These are phyloP conservation scores for Cordyceps tenuipes DNA, from an alignment of 2,329 filamentous ascomycete species.

Conservation along the genomic window DNA sequence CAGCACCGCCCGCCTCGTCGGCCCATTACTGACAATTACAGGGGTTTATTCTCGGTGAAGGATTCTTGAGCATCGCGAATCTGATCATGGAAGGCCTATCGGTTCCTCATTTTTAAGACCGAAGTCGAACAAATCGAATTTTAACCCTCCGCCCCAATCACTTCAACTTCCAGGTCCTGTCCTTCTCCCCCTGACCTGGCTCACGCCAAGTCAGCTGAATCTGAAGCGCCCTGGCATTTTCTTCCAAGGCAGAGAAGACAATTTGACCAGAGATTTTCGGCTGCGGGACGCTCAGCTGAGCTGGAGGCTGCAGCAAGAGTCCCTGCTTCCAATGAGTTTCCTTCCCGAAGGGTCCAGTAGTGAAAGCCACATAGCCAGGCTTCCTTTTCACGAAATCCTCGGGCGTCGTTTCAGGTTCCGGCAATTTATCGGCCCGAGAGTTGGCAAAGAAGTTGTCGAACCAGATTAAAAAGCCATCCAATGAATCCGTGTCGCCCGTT, in stretches of 20 bases:
- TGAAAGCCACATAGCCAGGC: slow-evolving; percentile 68
- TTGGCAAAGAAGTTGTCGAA: slow-evolving; percentile 89
- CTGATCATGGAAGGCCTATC: slow-evolving; percentile 67
- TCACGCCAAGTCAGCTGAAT: slow-evolving; percentile 56
- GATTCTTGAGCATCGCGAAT: slow-evolving; percentile 86
- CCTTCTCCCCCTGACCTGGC: slow-evolving; percentile 31
- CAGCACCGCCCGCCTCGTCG: neutral
- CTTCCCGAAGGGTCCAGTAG: slow-evolving; percentile 68
- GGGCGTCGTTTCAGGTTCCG: slow-evolving; percentile 45
- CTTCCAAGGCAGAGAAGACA: slow-evolving; percentile 59
- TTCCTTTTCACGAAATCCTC: slow-evolving; percentile 51
- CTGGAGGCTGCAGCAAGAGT: slow-evolving; percentile 59
- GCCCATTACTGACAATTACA: slow-evolving; percentile 18
- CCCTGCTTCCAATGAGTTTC: slow-evolving; percentile 90
- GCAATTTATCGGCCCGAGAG: slow-evolving; percentile 42
- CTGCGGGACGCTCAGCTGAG: slow-evolving; percentile 39
- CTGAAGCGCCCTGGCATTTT: slow-evolving; percentile 60
- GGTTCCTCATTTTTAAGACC: slow-evolving; percentile 43
- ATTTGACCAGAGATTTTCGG: slow-evolving; percentile 58
- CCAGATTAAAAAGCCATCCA: slow-evolving; percentile 90
- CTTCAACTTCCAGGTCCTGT: slow-evolving; percentile 44
- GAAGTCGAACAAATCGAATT: neutral
- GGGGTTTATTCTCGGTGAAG: slow-evolving; percentile 89
- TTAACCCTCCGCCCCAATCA: slow-evolving; percentile 20
- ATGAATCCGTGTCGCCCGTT: slow-evolving; percentile 50